Conservation (phyloP, 805 yeast species). For the Suhomyces kilbournensis region DNA sequence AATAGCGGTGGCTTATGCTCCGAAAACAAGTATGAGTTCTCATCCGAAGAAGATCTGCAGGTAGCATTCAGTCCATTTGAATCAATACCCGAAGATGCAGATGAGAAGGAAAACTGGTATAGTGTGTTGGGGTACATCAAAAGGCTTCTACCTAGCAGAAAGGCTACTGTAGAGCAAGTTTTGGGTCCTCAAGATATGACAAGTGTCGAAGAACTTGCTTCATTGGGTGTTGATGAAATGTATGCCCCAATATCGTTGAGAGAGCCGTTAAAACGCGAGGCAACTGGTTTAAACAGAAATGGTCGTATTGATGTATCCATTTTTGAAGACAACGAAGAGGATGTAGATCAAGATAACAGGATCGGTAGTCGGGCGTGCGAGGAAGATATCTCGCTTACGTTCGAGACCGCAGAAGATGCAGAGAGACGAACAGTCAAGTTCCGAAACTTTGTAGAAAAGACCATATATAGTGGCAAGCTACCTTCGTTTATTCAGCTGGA, state of each 20-base stretch:
- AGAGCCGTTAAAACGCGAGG: neutral
- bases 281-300: neutral
- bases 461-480: conserved; percentile 11
- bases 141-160: neutral
- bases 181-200: neutral
- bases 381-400: neutral
- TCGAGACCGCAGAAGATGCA: neutral
- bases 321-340: neutral
- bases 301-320: neutral
- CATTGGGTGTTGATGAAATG: neutral
- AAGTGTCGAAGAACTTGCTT: neutral
- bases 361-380: neutral
- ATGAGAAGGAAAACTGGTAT: neutral
- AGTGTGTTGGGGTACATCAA: neutral
- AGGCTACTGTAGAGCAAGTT: neutral
- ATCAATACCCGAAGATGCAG: neutral
- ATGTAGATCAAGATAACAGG: neutral
- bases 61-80: neutral
- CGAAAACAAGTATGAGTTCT: neutral
- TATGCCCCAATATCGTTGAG: neutral
- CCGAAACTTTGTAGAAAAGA: conserved; percentile 13
- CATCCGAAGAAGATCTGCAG: neutral
- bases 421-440: conserved; percentile 11
- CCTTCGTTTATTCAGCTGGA: conserved; percentile 1
- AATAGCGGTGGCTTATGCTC: too few relatives aligned